Evolutionary conservation across 2,329 filamentous ascomycete genomes (phyloP).

Genomic region (Tolypocladium album): DNA sequence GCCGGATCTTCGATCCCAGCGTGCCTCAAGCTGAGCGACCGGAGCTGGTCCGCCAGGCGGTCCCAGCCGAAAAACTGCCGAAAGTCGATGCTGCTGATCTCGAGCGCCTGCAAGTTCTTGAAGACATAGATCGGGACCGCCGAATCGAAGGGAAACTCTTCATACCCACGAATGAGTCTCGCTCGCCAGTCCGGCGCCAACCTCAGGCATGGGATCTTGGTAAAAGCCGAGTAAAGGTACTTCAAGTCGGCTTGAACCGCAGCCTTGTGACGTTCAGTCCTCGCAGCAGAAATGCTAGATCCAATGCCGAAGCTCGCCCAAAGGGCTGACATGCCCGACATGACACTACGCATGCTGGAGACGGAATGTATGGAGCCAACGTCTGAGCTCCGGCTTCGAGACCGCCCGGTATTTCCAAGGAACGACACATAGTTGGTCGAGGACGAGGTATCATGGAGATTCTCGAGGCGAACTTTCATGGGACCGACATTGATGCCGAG

Average conservation of each 20-base stretch:
- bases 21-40: constrained; percentile 79
- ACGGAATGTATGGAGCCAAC: constrained; percentile 89
- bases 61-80: constrained; percentile 98
- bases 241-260: constrained; percentile 79
- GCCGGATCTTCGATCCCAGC: constrained; percentile 81
- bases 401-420: constrained; percentile 65
- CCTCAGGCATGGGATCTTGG: constrained; percentile 88
- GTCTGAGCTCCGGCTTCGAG: constrained; percentile 70
- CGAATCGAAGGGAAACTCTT: constrained; percentile 96
- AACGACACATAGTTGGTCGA: constrained; percentile 95
- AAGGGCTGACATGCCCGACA: constrained; percentile 90
- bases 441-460: constrained; percentile 77
- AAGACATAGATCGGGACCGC: constrained; percentile 94
- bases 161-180: constrained; percentile 80
- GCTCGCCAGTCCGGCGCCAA: constrained; percentile 90
- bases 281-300: constrained; percentile 67
- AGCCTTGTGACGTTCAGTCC: constrained; percentile 82
- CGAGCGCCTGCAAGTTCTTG: constrained; percentile 90
- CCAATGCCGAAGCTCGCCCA: constrained; percentile 84
- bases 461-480: constrained; percentile 93
- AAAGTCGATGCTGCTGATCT: constrained; percentile 93
- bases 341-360: constrained; percentile 91
- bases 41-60: constrained; percentile 78
- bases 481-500: constrained; percentile 82
- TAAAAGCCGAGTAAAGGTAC: constrained; percentile 96